Evolutionary conservation across 176 grass and related monocot genomes (phyloP), one percentile per base, ranked within the genome.

Genomic region (Oryza meridionalis): DNA sequence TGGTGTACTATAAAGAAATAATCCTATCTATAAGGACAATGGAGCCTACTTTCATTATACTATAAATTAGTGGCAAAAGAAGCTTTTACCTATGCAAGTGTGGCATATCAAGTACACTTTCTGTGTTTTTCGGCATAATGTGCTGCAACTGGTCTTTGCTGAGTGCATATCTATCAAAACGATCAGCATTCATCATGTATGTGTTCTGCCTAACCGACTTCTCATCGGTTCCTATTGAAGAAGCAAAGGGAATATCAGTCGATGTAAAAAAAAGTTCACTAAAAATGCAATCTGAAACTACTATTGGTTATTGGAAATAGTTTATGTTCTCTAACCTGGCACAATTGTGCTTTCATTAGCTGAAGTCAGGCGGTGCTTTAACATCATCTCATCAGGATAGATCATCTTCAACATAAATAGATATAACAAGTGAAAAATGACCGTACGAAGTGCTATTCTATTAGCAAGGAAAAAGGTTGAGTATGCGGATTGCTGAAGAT

Each of bases 61-160:
- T 58, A 21, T 21, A 58, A 38, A 19, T 21, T 13, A 21, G 51
- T 6, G 24, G 19, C 50, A 75, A 47, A 5, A 61, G 8, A 17
- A 27, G 38, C 44, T 83, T 76, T 83, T 76, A 94, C 92, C 90
- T 79, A 22, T 62, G 86, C 72, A 94, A 73, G 67, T 88, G 85
- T 0, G 90, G 86, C 85, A 86, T 75, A 81, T 84, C 89, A 26
- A 75, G 21, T 45, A 29, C 4, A 17, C 38, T 76, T 49, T 35
- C 83, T 47, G 79, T 59, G 70, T 81, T 68, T 55, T 90, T 91
- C 15, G 88, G 53, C 70, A 73, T 11, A 68, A 83, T 72, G 59
- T 87, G 67, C 62, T 87, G 67, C 15, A 77, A 31, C 38, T 73
- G 71, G 43, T 85, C 84, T 86, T 79, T 89, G 62, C 86, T 45